These are phyloP conservation scores for Diaporthe sp. DNA, from an alignment of 2,329 filamentous ascomycete species.

Conservation along the genomic window DNA sequence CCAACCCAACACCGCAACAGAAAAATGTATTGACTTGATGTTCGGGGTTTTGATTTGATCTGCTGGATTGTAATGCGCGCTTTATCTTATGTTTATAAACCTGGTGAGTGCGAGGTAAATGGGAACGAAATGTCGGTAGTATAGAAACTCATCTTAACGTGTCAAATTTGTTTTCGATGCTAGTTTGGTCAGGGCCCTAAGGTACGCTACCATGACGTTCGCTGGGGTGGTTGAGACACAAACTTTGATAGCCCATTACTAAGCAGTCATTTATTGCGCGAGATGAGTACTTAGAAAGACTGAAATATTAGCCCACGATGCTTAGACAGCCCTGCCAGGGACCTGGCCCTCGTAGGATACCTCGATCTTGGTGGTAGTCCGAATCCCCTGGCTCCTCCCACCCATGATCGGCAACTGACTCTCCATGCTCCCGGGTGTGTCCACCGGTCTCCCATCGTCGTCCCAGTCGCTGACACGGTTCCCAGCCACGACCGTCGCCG, in stretches of 20 bases:
- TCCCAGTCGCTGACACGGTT: background rate
- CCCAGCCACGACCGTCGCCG: background rate
- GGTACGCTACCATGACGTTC: background rate
- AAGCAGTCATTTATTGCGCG: background rate
- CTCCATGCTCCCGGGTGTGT: background rate
- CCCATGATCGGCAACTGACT: slow-evolving; percentile 29
- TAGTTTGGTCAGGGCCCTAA: background rate
- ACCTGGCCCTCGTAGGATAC: background rate
- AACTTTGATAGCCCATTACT: background rate
- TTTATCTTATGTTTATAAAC: too few species aligned
- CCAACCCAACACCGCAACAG: too few species aligned
- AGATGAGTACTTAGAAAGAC: background rate
- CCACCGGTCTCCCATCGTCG: background rate
- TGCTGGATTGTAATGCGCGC: too few species aligned
- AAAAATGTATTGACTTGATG: too few species aligned
- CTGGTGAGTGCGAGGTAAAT: background rate
- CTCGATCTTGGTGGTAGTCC: slow-evolving; percentile 26
- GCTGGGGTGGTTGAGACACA: background rate
- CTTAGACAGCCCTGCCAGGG: background rate
- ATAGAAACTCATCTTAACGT: background rate
- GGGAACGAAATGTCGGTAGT: too few species aligned
- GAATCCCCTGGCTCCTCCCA: background rate
- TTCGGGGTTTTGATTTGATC: too few species aligned
- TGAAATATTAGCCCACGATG: background rate
- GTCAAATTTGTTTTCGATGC: background rate